Evolutionary conservation across 2,329 filamentous ascomycete genomes (phyloP).

Genomic region (Alternaria triticimaculans): DNA sequence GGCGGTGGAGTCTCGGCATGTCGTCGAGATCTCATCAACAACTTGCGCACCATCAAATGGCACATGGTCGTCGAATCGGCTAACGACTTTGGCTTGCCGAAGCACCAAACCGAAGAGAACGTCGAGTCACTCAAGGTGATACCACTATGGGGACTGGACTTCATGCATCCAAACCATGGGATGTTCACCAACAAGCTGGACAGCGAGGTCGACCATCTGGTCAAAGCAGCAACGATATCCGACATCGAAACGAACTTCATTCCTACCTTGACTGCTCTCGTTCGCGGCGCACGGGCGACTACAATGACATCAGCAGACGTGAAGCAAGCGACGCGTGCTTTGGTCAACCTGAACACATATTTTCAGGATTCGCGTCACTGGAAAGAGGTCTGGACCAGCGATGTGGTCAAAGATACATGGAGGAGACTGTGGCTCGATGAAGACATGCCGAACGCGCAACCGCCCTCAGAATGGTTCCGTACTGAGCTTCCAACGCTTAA

Average conservation of each 20-base stretch:
- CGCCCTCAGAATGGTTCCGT: constrained; percentile 54
- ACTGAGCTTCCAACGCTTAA: constrained; percentile 55
- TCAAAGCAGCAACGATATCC: constrained; percentile 42
- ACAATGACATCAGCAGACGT: constrained; percentile 48
- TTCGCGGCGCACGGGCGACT: constrained; percentile 49
- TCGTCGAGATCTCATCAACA: constrained; percentile 53
- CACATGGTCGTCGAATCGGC: constrained; percentile 53
- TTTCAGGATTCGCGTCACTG: constrained; percentile 55
- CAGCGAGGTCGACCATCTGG: constrained; percentile 47
- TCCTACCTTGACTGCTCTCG: constrained; percentile 50
- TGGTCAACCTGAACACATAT: constrained; percentile 54
- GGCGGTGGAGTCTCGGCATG: constrained; percentile 53
- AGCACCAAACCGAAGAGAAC: constrained; percentile 53
- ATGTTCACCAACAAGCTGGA: constrained; percentile 53
- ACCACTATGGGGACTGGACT: constrained; percentile 53
- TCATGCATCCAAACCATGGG: constrained; percentile 50
- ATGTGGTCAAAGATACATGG: constrained; percentile 56
- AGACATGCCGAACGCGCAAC: constrained; percentile 51
- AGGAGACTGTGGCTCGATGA: constrained; percentile 55
- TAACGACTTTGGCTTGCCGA: constrained; percentile 52
- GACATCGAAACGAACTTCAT: constrained; percentile 52
- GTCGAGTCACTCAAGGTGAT: constrained; percentile 53
- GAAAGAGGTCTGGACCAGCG: constrained; percentile 56
- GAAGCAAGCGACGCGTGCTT: constrained; percentile 50
- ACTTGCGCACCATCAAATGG: constrained; percentile 52